These are phyloP conservation scores for Modicella reniformis DNA, from an alignment of 371 early-diverging fungal genomes.

Conservation along the genomic window DNA sequence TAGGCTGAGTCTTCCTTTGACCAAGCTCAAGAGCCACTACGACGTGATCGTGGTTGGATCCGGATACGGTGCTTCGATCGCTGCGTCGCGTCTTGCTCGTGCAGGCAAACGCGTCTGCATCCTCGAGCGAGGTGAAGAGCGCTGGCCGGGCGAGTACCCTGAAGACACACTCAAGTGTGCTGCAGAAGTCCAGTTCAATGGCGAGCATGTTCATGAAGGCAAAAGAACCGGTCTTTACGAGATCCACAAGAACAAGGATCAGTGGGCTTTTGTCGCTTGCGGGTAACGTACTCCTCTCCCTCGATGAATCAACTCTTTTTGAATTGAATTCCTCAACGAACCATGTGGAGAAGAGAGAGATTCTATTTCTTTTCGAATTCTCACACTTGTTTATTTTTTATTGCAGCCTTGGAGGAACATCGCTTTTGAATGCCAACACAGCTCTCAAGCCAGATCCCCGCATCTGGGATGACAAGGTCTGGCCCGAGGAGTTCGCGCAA, in stretches of 20 bases:
- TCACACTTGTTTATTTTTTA: not conserved
- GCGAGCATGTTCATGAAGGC: conserved; percentile 45
- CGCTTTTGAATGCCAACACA: conserved; percentile 57
- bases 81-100: conserved; percentile 56
- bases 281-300: conserved; percentile 43
- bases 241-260: conserved; percentile 52
- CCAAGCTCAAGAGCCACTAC: conserved; percentile 52
- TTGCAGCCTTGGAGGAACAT: conserved; percentile 56
- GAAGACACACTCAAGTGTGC: conserved; percentile 39
- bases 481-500: conserved; percentile 52
- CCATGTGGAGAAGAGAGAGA: too few species aligned
- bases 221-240: conserved; percentile 54
- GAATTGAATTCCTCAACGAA: too few species aligned
- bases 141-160: conserved; percentile 60
- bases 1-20: conserved; percentile 38
- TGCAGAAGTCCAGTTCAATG: conserved; percentile 52
- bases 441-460: conserved; percentile 55
- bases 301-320: not conserved
- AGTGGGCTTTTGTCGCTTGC: conserved; percentile 56
- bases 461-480: conserved; percentile 41
- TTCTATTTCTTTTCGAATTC: not conserved
- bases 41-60: conserved; percentile 59
- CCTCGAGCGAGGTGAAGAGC: conserved; percentile 56
- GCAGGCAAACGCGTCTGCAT: conserved; percentile 57
- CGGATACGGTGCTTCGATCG: conserved; percentile 58